Conservation (phyloP, 495 filamentous ascomycete species). For the Tuber indicum region DNA sequence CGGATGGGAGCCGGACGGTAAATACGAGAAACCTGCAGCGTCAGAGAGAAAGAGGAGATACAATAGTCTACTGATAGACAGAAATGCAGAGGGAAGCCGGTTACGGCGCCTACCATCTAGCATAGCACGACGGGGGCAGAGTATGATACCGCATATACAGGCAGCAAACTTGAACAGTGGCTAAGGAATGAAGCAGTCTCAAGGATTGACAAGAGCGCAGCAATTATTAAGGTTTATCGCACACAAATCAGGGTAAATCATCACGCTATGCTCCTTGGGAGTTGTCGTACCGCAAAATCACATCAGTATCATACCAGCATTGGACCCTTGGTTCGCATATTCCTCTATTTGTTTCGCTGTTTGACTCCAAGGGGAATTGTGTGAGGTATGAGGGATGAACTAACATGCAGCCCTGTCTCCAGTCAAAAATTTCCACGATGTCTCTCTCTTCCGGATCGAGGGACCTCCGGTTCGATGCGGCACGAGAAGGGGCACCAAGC, state of each 20-base stretch:
- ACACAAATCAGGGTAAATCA: not conserved
- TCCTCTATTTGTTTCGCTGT: not conserved
- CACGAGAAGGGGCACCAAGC: not conserved
- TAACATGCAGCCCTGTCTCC: not conserved
- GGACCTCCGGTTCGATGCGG: not conserved
- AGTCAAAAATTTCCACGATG: not conserved
- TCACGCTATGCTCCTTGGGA: not conserved
- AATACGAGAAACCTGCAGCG: not conserved
- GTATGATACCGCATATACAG: too few species aligned
- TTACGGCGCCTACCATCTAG: slow-evolving; percentile 18
- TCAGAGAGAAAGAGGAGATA: slow-evolving; percentile 4
- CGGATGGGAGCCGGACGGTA: not conserved
- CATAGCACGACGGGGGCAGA: not conserved
- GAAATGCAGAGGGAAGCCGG: slow-evolving; percentile 8
- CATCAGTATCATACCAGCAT: not conserved
- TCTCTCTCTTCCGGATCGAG: not conserved
- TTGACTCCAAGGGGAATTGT: not conserved
- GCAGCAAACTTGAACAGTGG: not conserved
- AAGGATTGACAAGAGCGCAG: not conserved
- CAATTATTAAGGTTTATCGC: not conserved
- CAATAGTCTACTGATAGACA: not conserved
- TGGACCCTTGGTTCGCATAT: not conserved
- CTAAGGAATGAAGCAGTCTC: not conserved
- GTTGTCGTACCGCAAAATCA: not conserved
- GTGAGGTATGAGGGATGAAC: not conserved